Conservation (phyloP, 306 rosid genomes). For the Pyrus betulifolia region DNA sequence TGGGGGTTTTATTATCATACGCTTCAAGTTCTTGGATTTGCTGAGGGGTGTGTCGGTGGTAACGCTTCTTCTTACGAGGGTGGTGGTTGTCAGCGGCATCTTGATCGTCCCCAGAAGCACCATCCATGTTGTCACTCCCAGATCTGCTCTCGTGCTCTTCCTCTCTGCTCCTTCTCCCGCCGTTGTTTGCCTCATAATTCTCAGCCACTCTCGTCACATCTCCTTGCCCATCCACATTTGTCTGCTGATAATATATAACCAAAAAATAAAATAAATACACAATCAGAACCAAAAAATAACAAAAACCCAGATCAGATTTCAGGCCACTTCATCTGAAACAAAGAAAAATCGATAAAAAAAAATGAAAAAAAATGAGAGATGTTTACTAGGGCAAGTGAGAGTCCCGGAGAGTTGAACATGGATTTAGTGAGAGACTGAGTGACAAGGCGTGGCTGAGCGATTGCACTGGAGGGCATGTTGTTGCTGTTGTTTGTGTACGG, state of each 20-base stretch:
- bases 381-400: slow-evolving; percentile 81
- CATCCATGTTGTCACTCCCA: slow-evolving; percentile 91
- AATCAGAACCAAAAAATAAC: not conserved
- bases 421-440: slow-evolving; percentile 78
- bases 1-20: slow-evolving; percentile 23
- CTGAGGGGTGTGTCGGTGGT: slow-evolving; percentile 98
- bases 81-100: slow-evolving; percentile 62
- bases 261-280: no score
- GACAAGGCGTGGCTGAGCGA: slow-evolving; percentile 62
- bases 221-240: slow-evolving; percentile 66
- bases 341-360: not conserved
- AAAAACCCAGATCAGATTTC: not conserved
- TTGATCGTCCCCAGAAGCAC: slow-evolving; percentile 83
- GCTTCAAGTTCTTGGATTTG: slow-evolving; percentile 97
- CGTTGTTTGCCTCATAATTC: slow-evolving; percentile 39
- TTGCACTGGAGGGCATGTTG: slow-evolving; percentile 64
- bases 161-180: slow-evolving; percentile 66
- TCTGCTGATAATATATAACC: slow-evolving; percentile 29
- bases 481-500: slow-evolving; percentile 35
- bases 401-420: slow-evolving; percentile 87
- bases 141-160: slow-evolving; percentile 95
- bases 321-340: not conserved
- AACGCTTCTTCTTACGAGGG: slow-evolving; percentile 69
- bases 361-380: not conserved
- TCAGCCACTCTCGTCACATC: slow-evolving; percentile 56